phyloP scores from a whole-genome alignment of 164 flowering plant species.

The Magnolia kwangsiensis region DNA sequence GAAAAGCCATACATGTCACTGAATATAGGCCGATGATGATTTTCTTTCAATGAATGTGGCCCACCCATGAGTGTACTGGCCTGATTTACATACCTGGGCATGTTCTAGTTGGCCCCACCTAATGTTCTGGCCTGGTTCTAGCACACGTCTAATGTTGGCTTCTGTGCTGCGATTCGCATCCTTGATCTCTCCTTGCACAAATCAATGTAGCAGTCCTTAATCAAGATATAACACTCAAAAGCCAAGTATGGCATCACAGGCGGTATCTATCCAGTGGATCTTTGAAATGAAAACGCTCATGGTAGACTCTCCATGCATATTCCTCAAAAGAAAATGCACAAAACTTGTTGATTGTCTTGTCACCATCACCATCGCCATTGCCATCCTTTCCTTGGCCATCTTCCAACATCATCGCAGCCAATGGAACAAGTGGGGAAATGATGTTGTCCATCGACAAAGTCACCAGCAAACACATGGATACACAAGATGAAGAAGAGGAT shows the following conservation, averaged over 20 bases:
- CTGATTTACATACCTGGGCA: too few species aligned
- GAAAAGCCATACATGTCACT: too few species aligned
- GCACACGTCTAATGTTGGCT: too few species aligned
- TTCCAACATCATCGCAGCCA: background rate
- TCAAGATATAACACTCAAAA: background rate
- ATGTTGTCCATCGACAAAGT: slow-evolving; percentile 54
- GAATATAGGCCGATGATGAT: too few species aligned
- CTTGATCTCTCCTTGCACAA: background rate
- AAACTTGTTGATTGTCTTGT: slow-evolving; percentile 21
- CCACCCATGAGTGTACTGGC: too few species aligned
- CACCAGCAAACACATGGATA: slow-evolving; percentile 58
- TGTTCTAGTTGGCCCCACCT: too few species aligned
- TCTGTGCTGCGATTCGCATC: background rate
- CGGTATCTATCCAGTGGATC: slow-evolving; percentile 67
- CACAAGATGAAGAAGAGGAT: slow-evolving; percentile 17
- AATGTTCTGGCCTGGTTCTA: too few species aligned
- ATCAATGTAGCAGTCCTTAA: background rate
- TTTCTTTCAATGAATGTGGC: too few species aligned
- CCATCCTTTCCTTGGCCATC: background rate
- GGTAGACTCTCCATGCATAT: slow-evolving; percentile 80
- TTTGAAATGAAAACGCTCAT: slow-evolving; percentile 45
- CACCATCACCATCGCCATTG: background rate
- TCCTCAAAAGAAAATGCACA: slow-evolving; percentile 63
- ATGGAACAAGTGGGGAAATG: slow-evolving; percentile 38
- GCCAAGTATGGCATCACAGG: background rate